phyloP scores from a whole-genome alignment of 1,284 basidiomycete species.

The Trichosporon coremiiforme region DNA sequence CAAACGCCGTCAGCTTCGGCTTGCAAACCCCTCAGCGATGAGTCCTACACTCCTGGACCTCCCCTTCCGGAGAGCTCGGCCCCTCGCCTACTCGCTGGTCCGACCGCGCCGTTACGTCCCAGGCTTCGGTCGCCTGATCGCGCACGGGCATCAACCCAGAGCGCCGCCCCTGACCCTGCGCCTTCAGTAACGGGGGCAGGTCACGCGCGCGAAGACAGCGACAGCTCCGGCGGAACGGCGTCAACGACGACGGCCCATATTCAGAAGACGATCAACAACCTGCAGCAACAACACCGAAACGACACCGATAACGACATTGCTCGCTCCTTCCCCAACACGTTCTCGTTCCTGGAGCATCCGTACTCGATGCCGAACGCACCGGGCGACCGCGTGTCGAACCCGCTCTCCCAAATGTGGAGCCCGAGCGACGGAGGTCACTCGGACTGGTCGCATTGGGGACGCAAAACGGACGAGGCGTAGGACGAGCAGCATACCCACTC shows the following conservation, averaged over 20 bases:
- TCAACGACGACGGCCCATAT: neutral
- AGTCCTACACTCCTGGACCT: neutral
- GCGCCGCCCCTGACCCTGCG: neutral
- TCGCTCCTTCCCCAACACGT: neutral
- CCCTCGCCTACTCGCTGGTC: neutral
- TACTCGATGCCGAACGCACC: conserved; percentile 7
- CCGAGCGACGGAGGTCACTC: conserved; percentile 10
- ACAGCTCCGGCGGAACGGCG: neutral
- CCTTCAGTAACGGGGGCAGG: neutral
- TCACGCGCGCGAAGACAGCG: neutral
- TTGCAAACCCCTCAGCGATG: neutral
- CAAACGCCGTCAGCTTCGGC: neutral
- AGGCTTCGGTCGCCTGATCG: neutral
- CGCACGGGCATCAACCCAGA: neutral
- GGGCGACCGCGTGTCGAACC: conserved; percentile 9
- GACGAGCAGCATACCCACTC: neutral
- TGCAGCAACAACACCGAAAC: neutral
- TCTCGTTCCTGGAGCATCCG: conserved; percentile 1
- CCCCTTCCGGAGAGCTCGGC: neutral
- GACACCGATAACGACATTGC: neutral
- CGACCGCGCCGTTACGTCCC: neutral
- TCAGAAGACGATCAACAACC: neutral
- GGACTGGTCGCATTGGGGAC: conserved; percentile 12
- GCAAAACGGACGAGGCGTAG: neutral
- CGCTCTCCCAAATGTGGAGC: conserved; percentile 8